Evolutionary conservation across 2,329 filamentous ascomycete species (phyloP).

Genomic region (Apiospora koreana): DNA sequence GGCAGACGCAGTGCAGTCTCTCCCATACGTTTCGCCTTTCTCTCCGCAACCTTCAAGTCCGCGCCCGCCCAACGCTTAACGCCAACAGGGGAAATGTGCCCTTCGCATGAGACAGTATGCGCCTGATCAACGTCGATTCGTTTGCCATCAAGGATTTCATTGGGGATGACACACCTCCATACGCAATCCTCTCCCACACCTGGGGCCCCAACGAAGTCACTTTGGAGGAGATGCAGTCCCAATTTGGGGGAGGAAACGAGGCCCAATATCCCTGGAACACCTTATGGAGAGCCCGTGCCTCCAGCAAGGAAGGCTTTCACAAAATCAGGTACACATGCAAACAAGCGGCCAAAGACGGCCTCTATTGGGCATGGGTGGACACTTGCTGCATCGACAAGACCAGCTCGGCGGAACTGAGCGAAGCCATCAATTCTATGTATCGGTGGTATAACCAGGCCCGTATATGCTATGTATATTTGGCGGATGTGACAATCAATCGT

Average conservation of each 20-base stretch:
- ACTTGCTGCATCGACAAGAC: slow-evolving; percentile 10
- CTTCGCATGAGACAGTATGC: not conserved
- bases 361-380: not conserved
- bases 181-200: slow-evolving; percentile 8
- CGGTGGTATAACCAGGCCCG: not conserved
- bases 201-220: not conserved
- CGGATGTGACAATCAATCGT: slow-evolving; percentile 6
- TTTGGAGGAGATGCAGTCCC: not conserved
- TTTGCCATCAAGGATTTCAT: not conserved
- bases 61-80: no score
- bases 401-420: not conserved
- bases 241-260: not conserved
- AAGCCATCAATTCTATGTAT: slow-evolving; percentile 11
- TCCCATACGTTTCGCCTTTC: no score
- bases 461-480: not conserved
- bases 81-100: no score
- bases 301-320: not conserved
- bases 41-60: no score
- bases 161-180: not conserved
- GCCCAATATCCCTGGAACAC: not conserved
- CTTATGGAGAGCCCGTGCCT: not conserved
- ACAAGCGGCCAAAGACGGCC: not conserved
- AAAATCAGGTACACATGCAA: not conserved
- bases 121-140: not conserved
- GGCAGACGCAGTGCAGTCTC: no score